Evolutionary conservation across 2,329 filamentous ascomycete species (phyloP), one percentile per base, ranked within the genome.

Genomic region (Paramyrothecium sp.): DNA sequence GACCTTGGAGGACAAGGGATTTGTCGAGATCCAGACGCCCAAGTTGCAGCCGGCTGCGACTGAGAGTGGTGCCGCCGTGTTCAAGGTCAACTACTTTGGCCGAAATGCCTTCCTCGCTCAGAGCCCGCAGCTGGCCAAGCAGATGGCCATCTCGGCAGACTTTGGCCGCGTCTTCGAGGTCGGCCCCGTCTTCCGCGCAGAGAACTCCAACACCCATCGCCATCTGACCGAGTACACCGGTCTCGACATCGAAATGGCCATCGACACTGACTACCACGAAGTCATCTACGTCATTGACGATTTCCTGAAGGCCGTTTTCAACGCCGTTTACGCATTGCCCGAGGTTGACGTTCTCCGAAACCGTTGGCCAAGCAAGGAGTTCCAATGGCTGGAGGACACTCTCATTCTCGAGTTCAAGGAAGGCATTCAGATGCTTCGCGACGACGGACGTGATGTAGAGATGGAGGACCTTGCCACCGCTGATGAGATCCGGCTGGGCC

Each of bases 181-280:
- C 56, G 70, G 77, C 57, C 71, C 65, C 5, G 92, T 97, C 7
- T 97, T 97, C 81, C 87, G 93, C 64, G 93, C 93, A 1, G 93
- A 97, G 71, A 96, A 97, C 77, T 96, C 91, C 69, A 97, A 97
- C 73, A 97, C 93, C 0, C 93, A 97, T 68, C 88, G 93, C 41
- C 93, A 97, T 71, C 80, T 97, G 80, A 97, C 93, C 0, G 93
- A 97, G 72, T 97, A 96, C 71, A 97, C 92, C 4, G 93, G 93
- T 56, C 80, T 97, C 30, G 93, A 97, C 81, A 74, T 97, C 19
- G 93, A 97, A 70, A 97, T 97, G 94, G 84, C 88, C 3, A 91
- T 97, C 61, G 89, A 92, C 53, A 86, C 90, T 65, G 89, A 96
- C 72, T 97, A 97, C 71, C 89, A 96, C 67, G 93, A 97, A 73